Evolutionary conservation across 148 eudicot genomes (phyloP).

Genomic region (Amaranthus cruentus): DNA sequence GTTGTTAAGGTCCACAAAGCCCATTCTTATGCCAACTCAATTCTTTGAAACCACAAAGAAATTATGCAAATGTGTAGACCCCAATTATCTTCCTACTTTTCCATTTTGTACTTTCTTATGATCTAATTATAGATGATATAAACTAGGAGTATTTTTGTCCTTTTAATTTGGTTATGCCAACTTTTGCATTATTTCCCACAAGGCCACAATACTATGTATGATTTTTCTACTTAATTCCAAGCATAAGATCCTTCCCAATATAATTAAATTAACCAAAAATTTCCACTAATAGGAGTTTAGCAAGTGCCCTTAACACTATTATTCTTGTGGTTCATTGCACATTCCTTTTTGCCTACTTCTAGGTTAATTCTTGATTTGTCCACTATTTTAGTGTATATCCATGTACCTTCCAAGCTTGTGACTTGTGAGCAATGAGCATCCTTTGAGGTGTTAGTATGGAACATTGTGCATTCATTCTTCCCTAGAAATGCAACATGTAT

Average conservation of each 20-base stretch:
- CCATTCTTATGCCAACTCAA: slow-evolving; percentile 35
- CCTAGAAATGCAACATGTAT: not conserved
- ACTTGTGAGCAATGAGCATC: not conserved
- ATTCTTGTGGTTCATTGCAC: slow-evolving; percentile 22
- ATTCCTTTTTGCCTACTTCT: slow-evolving; percentile 14
- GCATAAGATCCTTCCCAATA: slow-evolving; percentile 17
- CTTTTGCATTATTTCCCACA: slow-evolving; percentile 11
- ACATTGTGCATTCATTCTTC: not conserved
- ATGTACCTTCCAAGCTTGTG: not conserved
- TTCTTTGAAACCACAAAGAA: slow-evolving; percentile 22
- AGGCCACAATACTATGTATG: not conserved
- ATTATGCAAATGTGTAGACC: slow-evolving; percentile 15
- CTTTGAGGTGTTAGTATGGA: slow-evolving; percentile 4
- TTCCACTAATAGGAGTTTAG: slow-evolving; percentile 19
- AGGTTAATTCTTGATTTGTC: slow-evolving; percentile 22
- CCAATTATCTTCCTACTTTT: slow-evolving; percentile 5
- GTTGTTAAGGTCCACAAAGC: slow-evolving; percentile 27
- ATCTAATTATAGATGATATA: not conserved
- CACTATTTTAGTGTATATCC: slow-evolving; percentile 3
- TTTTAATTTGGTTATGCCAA: slow-evolving; percentile 6
- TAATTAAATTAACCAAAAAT: slow-evolving; percentile 11
- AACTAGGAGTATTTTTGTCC: slow-evolving; percentile 15
- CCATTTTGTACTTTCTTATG: not conserved
- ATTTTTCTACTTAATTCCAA: slow-evolving; percentile 23
- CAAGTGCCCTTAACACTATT: not conserved